Base-by-base conservation (phyloP, 805 yeast species). In the Saccharomyces eubayanus region DNA sequence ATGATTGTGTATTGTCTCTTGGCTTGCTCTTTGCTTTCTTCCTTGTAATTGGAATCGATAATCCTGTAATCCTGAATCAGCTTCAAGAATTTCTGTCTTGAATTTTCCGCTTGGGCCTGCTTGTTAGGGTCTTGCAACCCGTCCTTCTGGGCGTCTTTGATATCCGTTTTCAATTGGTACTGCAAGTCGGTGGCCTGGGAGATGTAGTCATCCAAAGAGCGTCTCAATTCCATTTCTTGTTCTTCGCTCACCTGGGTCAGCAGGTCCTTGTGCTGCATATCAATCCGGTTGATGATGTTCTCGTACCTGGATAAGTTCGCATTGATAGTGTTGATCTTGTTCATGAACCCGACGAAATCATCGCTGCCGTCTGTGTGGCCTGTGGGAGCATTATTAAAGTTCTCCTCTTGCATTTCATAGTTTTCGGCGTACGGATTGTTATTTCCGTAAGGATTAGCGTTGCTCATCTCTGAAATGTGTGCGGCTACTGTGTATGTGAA, bases 1-100 rank as follows among this genome's bases (percentile, higher is more conserved):
- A 87, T 92, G 64, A 92, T 88, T 67, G 83, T 83, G 75, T 84
- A 89, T 77, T 91, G 97, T 69, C 96, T 83, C 63, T 85, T 91
- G 51, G 96, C 96, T 65, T 87, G 95, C 55, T 81, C 81, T 67
- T 85, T 82, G 69, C 87, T 87, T 63, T 84, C 82, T 68, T 85
- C 89, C 59, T 89, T 80, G 75, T 87, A 89, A 62, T 84, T 81
- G 58, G 87, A 89, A 73, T 92, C 97, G 58, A 87, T 81, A 63
- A 82, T 78, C 69, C 94, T 82, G 74, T 87, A 88, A 66, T 82
- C 88, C 70, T 89, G 92, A 66, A 91, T 91, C 54, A 85, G 78
- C 57, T 82, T 81, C 79, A 89, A 80, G 70, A 92, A 91, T 66
- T 87, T 83, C 64, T 81, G 82, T 75, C 92, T 86, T 51, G 84